A percentile compares a stretch with the other conserved stretches of the same genome.
Conservation (phyloP, 371 early-diverging fungal species). For the Paramicrosporidium saccamoebae region DNA sequence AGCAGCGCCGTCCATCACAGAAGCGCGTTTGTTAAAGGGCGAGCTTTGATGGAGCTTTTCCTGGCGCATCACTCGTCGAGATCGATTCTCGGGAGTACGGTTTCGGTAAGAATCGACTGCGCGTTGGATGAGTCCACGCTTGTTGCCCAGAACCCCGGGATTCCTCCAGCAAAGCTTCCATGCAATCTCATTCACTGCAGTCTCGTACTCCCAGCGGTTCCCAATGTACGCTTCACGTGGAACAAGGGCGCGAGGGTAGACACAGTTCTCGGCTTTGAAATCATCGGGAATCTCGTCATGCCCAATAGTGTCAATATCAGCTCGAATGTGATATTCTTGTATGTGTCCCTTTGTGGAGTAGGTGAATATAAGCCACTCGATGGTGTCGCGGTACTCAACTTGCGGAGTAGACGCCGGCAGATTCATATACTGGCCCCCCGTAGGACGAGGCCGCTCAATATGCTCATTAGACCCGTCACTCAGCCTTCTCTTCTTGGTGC, state of each 20-base stretch:
- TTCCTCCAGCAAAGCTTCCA: constrained; percentile 68
- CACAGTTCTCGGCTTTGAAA: constrained; percentile 39
- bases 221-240: constrained; percentile 28
- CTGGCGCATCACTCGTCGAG: constrained; percentile 37
- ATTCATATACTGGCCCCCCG: too few relatives aligned
- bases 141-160: constrained; percentile 33
- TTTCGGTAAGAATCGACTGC: constrained; percentile 81
- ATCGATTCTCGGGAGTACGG: constrained; percentile 37
- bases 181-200: constrained; percentile 48
- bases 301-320: constrained; percentile 27
- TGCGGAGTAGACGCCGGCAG: too few relatives aligned
- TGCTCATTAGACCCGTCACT: too few relatives aligned
- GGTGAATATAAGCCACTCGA: constrained; percentile 26
- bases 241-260: constrained; percentile 54
- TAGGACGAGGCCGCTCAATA: too few relatives aligned
- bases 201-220: constrained; percentile 74
- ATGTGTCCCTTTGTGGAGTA: constrained; percentile 22
- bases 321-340: constrained; percentile 31
- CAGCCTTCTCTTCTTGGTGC: too few relatives aligned
- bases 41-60: constrained; percentile 33
- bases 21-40: constrained; percentile 12
- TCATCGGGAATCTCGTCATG: constrained; percentile 17
- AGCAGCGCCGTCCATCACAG: constrained; percentile 1
- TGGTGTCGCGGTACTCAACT: constrained; percentile 17
- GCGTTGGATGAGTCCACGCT: constrained; percentile 67